Conservation (phyloP, 331 rosid genomes). For the Rosa hybrid region DNA sequence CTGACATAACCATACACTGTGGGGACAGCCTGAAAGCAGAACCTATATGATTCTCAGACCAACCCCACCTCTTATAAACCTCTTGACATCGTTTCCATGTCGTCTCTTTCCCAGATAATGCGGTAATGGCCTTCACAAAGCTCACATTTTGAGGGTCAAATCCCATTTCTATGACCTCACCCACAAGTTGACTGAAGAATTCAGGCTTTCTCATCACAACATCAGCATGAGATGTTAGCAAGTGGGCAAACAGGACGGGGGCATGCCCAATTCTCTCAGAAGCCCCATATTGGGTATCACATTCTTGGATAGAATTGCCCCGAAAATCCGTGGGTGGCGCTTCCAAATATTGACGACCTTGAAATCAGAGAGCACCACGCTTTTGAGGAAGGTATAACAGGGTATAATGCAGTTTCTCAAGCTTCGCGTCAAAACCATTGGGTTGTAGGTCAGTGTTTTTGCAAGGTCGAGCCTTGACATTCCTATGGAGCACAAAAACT, state of each 20-base stretch:
- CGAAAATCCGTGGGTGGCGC: neutral
- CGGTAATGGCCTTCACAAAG: too few species aligned
- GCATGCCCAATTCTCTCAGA: conserved; percentile 3
- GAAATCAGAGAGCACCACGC: neutral
- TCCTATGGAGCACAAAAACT: conserved; percentile 22
- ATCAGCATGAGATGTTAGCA: neutral
- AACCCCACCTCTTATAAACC: too few species aligned
- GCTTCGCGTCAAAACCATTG: conserved; percentile 11
- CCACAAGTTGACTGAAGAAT: too few species aligned
- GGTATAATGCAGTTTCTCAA: conserved; percentile 19
- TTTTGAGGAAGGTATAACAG: neutral
- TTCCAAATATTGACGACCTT: neutral
- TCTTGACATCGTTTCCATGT: too few species aligned
- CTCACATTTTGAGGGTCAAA: too few species aligned
- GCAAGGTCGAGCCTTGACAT: conserved; percentile 8
- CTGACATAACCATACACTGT: neutral
- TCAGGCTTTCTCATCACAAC: neutral
- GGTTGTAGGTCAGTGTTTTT: neutral
- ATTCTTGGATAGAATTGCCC: neutral
- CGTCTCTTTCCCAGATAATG: too few species aligned
- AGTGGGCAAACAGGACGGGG: neutral
- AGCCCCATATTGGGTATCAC: neutral
- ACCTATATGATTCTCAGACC: neutral
- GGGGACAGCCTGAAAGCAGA: conserved; percentile 14
- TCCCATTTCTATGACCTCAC: too few species aligned